These are phyloP conservation scores for Leersia perrieri DNA, from an alignment of 176 grass and related monocot genomes.

Conservation along the genomic window DNA sequence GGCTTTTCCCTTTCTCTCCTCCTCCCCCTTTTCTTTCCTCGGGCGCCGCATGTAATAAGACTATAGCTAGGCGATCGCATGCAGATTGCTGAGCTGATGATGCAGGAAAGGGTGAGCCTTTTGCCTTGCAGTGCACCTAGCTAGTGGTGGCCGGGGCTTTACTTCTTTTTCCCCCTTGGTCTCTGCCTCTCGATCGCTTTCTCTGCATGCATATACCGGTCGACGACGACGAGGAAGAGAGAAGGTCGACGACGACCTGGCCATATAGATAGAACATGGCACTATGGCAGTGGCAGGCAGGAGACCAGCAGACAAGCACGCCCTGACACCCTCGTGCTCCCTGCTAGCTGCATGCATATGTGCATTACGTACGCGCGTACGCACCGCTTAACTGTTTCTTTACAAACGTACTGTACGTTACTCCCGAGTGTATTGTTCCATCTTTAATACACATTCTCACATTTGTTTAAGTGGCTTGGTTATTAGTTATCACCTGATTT, in stretches of 20 bases:
- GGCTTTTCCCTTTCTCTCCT: conserved; percentile 6
- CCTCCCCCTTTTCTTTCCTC: background rate
- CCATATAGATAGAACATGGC: background rate
- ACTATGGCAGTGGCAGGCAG: background rate
- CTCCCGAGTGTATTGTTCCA: background rate
- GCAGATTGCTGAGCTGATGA: background rate
- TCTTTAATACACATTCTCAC: background rate
- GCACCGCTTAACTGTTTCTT: background rate
- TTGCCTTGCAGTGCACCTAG: too few relatives aligned
- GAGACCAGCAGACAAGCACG: conserved; percentile 30
- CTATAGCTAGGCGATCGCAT: background rate
- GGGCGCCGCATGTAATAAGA: background rate
- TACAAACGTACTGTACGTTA: too few relatives aligned
- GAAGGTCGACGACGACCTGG: background rate
- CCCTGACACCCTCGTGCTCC: conserved; percentile 42
- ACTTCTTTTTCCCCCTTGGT: background rate
- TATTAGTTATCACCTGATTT: background rate
- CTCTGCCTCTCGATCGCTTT: conserved; percentile 24
- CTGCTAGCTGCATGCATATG: background rate
- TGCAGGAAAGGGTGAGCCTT: conserved; percentile 16
- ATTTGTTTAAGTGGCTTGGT: background rate
- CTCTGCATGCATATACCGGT: conserved; percentile 24
- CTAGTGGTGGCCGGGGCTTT: background rate
- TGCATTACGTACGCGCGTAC: background rate
- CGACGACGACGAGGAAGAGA: background rate